phyloP scores from a whole-genome alignment of 495 filamentous ascomycete species.

The Alectoria sarmentosa region DNA sequence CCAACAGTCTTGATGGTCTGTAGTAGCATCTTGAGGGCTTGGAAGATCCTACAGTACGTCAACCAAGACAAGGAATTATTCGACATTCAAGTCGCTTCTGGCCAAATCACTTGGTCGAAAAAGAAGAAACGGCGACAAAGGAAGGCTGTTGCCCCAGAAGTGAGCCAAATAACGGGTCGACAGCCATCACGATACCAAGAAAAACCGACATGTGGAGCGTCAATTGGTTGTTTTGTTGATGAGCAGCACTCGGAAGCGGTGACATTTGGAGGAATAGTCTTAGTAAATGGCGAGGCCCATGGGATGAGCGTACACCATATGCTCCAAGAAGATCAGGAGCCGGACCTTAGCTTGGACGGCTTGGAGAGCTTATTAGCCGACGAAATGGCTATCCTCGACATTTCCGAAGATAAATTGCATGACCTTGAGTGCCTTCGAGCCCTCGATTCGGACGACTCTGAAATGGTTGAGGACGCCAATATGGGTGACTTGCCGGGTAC shows the following conservation, averaged over 20 bases:
- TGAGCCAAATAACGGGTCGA: constrained; percentile 24
- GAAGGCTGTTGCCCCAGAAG: constrained; percentile 31
- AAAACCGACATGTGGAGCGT: constrained; percentile 75
- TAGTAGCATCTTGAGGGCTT: constrained; percentile 60
- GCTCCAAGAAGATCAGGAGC: constrained; percentile 66
- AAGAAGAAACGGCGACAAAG: constrained; percentile 18
- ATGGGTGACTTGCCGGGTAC: constrained; percentile 82
- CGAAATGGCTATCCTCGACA: constrained; percentile 33
- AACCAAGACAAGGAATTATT: constrained; percentile 53
- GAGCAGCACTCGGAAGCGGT: constrained; percentile 81
- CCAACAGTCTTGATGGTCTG: constrained; percentile 75
- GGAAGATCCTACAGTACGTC: constrained; percentile 62
- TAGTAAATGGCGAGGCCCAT: constrained; percentile 75
- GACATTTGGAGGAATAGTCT: constrained; percentile 78
- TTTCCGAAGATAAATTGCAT: constrained; percentile 41
- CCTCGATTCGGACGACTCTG: constrained; percentile 34
- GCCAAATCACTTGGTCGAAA: constrained; percentile 61
- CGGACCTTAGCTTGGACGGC: constrained; percentile 7
- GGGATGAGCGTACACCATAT: constrained; percentile 97
- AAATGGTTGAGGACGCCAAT: constrained; percentile 54
- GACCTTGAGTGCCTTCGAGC: constrained; percentile 26
- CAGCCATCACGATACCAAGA: constrained; percentile 51
- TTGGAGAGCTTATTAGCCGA: constrained; percentile 11
- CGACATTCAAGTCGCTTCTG: constrained; percentile 56
- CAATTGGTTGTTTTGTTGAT: constrained; percentile 83